phyloP scores from a whole-genome alignment of 345 rosid species.

The Excoecaria agallocha region DNA sequence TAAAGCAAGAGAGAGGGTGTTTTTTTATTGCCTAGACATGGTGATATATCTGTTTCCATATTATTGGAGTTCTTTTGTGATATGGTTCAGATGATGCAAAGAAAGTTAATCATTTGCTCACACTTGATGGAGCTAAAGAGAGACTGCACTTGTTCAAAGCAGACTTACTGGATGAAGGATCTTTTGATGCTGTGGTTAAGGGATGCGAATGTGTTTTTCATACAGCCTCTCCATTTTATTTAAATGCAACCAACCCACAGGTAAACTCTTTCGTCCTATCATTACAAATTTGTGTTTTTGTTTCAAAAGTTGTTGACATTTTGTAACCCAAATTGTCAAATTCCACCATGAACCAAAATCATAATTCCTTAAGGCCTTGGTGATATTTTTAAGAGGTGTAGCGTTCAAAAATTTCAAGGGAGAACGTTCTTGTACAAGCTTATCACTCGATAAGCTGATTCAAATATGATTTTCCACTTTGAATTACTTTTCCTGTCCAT shows the following conservation, averaged over 20 bases:
- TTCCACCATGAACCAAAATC: background rate
- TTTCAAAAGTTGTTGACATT: background rate
- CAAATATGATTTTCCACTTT: background rate
- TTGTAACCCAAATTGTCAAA: background rate
- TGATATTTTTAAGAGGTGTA: background rate
- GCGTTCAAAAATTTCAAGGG: background rate
- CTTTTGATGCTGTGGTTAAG: conserved; percentile 30
- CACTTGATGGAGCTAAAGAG: conserved; percentile 68
- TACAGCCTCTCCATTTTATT: background rate
- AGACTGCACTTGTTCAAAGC: conserved; percentile 77
- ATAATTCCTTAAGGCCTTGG: background rate
- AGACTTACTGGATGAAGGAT: conserved; percentile 68
- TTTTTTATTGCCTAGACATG: too few species aligned
- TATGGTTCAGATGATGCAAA: conserved; percentile 52
- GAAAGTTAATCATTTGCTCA: conserved; percentile 57
- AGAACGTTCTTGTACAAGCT: background rate
- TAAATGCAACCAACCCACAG: background rate
- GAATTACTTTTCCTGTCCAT: background rate
- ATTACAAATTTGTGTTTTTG: background rate
- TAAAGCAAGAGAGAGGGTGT: too few species aligned
- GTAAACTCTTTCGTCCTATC: background rate
- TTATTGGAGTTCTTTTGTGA: background rate
- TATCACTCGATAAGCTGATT: background rate
- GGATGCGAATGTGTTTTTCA: conserved; percentile 18
- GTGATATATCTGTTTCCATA: background rate